Conservation (phyloP, 2,329 filamentous ascomycete genomes). For the Alternaria rosae region DNA sequence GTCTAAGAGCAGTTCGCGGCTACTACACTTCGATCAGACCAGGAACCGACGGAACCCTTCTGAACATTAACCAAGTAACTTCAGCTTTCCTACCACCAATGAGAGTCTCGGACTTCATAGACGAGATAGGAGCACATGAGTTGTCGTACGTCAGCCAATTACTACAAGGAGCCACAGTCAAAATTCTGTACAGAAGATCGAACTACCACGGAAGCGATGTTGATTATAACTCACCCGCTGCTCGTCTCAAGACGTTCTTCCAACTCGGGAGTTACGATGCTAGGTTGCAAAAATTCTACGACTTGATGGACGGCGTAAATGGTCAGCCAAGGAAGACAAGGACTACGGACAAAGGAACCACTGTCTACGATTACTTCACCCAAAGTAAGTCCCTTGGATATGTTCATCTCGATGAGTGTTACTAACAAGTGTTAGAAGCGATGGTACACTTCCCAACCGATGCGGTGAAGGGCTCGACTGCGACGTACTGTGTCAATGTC, state of each 20-base stretch:
- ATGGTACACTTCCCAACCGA: background rate
- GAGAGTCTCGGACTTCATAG: too few relatives aligned
- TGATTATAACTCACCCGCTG: background rate
- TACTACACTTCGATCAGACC: too few relatives aligned
- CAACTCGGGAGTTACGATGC: background rate
- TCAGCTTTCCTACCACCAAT: too few relatives aligned
- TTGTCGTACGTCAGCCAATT: background rate
- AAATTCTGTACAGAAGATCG: background rate
- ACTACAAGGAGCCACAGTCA: background rate
- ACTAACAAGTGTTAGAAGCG: too few relatives aligned
- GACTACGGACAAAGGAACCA: background rate
- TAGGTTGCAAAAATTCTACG: background rate
- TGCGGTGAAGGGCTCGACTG: background rate
- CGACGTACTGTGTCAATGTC: constrained; percentile 17
- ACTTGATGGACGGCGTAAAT: background rate
- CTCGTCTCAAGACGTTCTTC: background rate
- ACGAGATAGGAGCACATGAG: too few relatives aligned
- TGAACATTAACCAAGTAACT: too few relatives aligned
- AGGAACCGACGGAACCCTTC: too few relatives aligned
- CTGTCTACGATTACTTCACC: background rate
- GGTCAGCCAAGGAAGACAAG: background rate
- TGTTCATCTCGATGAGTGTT: too few relatives aligned
- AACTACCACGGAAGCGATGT: background rate
- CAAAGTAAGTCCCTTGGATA: too few relatives aligned
- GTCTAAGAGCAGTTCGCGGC: too few relatives aligned